Percentiles rank a stretch among this genome's conserved stretches.
These are phyloP conservation scores for Eucalyptus curtisii DNA, from an alignment of 345 rosid genomes.

Conservation along the genomic window DNA sequence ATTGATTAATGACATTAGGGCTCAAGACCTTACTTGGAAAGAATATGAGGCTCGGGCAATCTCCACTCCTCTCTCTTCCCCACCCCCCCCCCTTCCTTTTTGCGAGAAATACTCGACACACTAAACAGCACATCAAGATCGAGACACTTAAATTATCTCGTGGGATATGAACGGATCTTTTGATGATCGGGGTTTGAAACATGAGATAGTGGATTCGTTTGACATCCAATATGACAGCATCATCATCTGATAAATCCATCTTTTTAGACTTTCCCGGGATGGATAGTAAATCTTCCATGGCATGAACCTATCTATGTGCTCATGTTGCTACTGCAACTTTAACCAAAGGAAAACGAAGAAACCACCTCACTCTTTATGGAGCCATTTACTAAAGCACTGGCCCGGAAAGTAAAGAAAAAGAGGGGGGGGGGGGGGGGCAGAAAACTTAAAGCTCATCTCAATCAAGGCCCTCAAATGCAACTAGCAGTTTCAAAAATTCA, in stretches of 20 bases:
- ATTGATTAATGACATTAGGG: not conserved
- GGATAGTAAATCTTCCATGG: not conserved
- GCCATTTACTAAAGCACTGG: not conserved
- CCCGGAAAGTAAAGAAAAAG: not conserved
- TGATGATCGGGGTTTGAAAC: not conserved
- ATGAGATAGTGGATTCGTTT: not conserved
- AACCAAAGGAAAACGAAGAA: not conserved
- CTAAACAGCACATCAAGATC: not conserved
- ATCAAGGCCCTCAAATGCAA: not conserved
- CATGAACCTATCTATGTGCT: not conserved
- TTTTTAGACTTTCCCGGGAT: not conserved
- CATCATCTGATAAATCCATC: not conserved
- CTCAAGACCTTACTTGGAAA: not conserved
- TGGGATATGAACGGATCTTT: not conserved
- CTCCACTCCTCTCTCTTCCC: not conserved
- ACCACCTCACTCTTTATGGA: not conserved
- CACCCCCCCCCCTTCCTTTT: no score
- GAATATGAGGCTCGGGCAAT: not conserved
- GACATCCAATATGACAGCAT: not conserved
- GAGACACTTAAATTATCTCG: not conserved
- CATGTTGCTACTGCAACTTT: not conserved
- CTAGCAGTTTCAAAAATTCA: not conserved
- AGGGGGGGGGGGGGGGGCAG: rapidly evolving
- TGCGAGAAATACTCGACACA: not conserved
- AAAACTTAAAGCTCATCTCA: not conserved